A percentile compares a stretch with the other conserved stretches of the same genome.
These are phyloP conservation scores for Achaetomium macrosporum DNA, from an alignment of 2,329 filamentous ascomycete species.

Conservation along the genomic window DNA sequence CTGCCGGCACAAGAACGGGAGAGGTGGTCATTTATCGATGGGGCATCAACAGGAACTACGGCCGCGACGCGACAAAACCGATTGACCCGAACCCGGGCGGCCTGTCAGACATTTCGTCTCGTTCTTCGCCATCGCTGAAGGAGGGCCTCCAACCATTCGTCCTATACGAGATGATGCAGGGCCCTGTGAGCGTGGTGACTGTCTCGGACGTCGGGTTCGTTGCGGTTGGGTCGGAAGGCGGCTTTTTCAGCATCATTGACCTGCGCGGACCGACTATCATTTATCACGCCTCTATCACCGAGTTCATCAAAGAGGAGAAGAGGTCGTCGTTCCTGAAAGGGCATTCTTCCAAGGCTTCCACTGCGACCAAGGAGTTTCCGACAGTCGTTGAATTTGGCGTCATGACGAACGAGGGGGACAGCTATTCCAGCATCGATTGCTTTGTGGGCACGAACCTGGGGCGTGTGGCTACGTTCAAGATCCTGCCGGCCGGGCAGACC, in stretches of 20 bases:
- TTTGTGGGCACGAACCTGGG: slow-evolving; percentile 86
- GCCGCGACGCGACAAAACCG: slow-evolving; percentile 51
- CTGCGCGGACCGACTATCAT: slow-evolving; percentile 82
- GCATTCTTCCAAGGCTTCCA: slow-evolving; percentile 35
- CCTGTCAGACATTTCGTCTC: slow-evolving; percentile 66
- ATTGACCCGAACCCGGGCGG: slow-evolving; percentile 58
- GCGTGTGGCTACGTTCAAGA: slow-evolving; percentile 81
- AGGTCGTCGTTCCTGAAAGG: slow-evolving; percentile 63
- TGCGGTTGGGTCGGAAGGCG: slow-evolving; percentile 77
- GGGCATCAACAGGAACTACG: slow-evolving; percentile 71
- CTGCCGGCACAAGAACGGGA: slow-evolving; percentile 72
- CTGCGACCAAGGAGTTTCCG: slow-evolving; percentile 57
- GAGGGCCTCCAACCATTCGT: slow-evolving; percentile 65
- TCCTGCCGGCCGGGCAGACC: slow-evolving; percentile 67
- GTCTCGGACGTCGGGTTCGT: slow-evolving; percentile 93
- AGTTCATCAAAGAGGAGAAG: slow-evolving; percentile 73
- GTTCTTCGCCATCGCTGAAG: slow-evolving; percentile 66
- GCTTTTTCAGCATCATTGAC: slow-evolving; percentile 76
- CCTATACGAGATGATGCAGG: slow-evolving; percentile 77
- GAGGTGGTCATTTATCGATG: slow-evolving; percentile 84
- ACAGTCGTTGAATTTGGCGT: slow-evolving; percentile 85
- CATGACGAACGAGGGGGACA: slow-evolving; percentile 87
- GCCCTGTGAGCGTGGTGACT: slow-evolving; percentile 70
- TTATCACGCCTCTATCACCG: slow-evolving; percentile 63
- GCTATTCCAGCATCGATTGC: slow-evolving; percentile 88